Evolutionary conservation across 2,329 filamentous ascomycete genomes (phyloP), one percentile per base, ranked within the genome.

Genomic region (Clonostachys rosea): DNA sequence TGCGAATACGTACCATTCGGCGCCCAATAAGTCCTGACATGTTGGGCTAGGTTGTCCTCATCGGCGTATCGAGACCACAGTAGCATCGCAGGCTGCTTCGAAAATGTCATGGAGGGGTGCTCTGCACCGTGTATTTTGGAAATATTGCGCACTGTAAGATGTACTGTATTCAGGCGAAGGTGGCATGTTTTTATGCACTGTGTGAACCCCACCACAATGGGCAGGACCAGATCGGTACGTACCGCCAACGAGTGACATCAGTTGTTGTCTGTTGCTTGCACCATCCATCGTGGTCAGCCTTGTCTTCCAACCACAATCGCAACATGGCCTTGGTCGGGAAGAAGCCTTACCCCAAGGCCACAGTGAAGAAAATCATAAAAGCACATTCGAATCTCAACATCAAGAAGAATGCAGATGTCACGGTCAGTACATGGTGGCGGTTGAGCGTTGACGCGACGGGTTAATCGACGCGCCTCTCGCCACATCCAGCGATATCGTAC

Each of bases 331-430:
- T 65, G 12, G 75, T 65, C 14, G 75, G 81, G 18, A 84, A 86
- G 60, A 92, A 90, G 56, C 74, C 89, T 13, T 96, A 95, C 59
- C 91, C 91, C 11, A 84, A 91, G 52, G 84, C 82, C 16, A 94
- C 89, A 0, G 76, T 96, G 57, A 94, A 91, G 67, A 91, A 91
- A 66, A 92, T 95, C 50, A 77, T 95, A 59, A 96, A 95, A 69
- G 90, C 89, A 16, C 90, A 95, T 65, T 87, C 89, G 9, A 86
- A 88, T 52, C 83, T 85, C 61, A 86, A 79, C 53, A 67, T 95
- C 52, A 89, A 85, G 72, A 94, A 90, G 67, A 91, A 94, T 66
- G 87, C 84, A 33, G 91, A 96, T 67, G 83, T 95, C 49, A 74
- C 92, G 69, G 89, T 95, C 68, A 50, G 79, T 12, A 35, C 17